Evolutionary conservation across 768 basidiomycete species (phyloP), one percentile per base, ranked within the genome.

Genomic region (Hypsizygus marmoreus): DNA sequence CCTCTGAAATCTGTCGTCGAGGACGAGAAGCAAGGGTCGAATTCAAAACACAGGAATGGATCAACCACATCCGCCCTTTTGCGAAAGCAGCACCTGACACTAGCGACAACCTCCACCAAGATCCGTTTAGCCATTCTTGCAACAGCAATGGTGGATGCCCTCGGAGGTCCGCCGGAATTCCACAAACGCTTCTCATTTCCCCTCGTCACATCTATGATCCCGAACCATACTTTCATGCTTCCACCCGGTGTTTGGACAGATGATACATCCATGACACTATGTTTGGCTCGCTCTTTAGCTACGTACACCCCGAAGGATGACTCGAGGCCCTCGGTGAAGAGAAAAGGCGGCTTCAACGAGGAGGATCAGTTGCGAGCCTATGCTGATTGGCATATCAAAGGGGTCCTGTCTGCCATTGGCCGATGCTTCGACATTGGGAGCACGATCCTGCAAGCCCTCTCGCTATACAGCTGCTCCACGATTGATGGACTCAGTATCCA

Each of bases 241-340:
- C 59, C 60, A 0, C 51, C 66, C 3, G 74, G 75, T 3, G 63
- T 69, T 17, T 78, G 74, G 74, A 75, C 75, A 8, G 75, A 77
- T 56, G 74, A 76, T 49, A 76, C 74, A 1, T 72, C 70, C 26
- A 75, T 73, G 73, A 66, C 67, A 16, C 67, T 78, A 3, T 74
- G 71, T 43, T 64, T 78, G 10, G 73, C 72, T 6, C 59, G 62
- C 4, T 74, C 74, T 8, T 51, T 76, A 31, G 62, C 67, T 12
- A 64, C 65, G 1, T 66, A 54, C 53, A 54, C 48, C 22, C 47
- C 54, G 25, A 43, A 48, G 2, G 35, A 34, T 4, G 16, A 16
- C 11, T 16, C 17, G 14, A 23, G 2, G 19, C 7, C 4, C 9
- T 10, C 7, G 17, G n/a, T 30, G 19, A 12, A 30, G 17, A 17